Base-by-base conservation (phyloP, 257 asterid genomes). In the Lycium barbarum region DNA sequence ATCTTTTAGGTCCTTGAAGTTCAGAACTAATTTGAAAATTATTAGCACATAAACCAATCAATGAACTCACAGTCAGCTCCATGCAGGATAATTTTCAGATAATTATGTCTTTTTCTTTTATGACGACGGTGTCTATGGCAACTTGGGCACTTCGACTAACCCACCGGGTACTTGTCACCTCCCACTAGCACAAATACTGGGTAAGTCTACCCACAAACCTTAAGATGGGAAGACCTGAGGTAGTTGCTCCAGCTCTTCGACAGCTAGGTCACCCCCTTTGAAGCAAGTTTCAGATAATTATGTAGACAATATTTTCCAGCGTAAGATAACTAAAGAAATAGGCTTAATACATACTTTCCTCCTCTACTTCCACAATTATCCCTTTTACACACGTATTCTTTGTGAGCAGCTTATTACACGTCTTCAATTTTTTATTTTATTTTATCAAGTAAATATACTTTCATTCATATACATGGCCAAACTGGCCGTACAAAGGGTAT, bases 1-100 rank as follows among this genome's bases (percentile, higher is more conserved):
- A 78, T 78, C 63, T 55, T 76, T 33, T 53, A 65, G 82, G 26
- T 5, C 65, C 63, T 53, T 14, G 65, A 53, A 51, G 82, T 53
- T 76, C 65, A 76, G 47, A 9, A 72, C 57, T 53, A 54, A 53
- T 13, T 51, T 9, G 33, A 26, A 76, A 35, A 5, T 26, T 51
- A 26, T 76, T 53, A 13, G 33, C 65, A 51, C 35, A 51, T 53
- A 76, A 26, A 33, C 47, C 65, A 76, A 49, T 53, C 63, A 33
- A 76, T 53, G 82, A 74, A 51, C 81, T 20, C 81, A 40, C 79
- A 74, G 81, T 74, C 61, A 74, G 62, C 55, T 20, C 38, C 58
- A 74, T 3, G 62, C 58, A 74, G 61, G 61, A 74, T 22, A 20
- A 74, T 17, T 74, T 74, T 74, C 43, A 74, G 62, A 76, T 38